Evolutionary conservation across 2,329 filamentous ascomycete species (phyloP).

Genomic region (Lasiodiplodia sp.): DNA sequence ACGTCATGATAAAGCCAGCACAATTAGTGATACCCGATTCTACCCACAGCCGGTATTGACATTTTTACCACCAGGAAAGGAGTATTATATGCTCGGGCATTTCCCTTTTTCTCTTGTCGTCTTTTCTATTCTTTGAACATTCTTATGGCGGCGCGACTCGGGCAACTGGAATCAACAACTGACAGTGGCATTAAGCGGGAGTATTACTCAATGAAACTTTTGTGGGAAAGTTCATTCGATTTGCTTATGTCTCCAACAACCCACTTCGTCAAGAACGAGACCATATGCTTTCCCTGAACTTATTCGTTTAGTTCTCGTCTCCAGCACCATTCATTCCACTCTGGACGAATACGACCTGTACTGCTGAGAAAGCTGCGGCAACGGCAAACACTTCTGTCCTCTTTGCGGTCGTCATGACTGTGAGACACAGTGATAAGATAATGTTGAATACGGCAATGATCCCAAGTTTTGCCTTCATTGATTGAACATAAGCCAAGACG

Average conservation of each 20-base stretch:
- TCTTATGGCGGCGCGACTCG: no score
- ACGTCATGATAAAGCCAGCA: no score
- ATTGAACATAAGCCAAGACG: background rate
- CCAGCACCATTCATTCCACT: background rate
- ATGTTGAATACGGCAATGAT: constrained; percentile 21
- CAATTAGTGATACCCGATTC: no score
- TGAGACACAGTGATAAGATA: background rate
- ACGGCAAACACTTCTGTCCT: constrained; percentile 12
- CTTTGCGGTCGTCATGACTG: background rate
- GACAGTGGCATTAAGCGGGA: background rate
- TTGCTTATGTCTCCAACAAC: background rate
- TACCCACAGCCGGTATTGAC: no score
- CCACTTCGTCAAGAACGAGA: no score
- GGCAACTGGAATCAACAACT: no score
- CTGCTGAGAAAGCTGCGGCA: constrained; percentile 8
- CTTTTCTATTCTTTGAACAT: no score
- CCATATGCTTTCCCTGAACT: no score
- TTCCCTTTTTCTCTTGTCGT: no score
- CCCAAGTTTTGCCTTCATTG: constrained; percentile 1
- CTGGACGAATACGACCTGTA: constrained; percentile 22
- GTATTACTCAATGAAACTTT: background rate
- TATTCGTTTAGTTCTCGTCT: no score
- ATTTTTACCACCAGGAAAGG: no score
- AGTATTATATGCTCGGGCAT: no score
- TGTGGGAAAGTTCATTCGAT: background rate